Evolutionary conservation across 805 yeast species (phyloP), one percentile per base, ranked within the genome.

Genomic region (Yarrowia phangngaensis): DNA sequence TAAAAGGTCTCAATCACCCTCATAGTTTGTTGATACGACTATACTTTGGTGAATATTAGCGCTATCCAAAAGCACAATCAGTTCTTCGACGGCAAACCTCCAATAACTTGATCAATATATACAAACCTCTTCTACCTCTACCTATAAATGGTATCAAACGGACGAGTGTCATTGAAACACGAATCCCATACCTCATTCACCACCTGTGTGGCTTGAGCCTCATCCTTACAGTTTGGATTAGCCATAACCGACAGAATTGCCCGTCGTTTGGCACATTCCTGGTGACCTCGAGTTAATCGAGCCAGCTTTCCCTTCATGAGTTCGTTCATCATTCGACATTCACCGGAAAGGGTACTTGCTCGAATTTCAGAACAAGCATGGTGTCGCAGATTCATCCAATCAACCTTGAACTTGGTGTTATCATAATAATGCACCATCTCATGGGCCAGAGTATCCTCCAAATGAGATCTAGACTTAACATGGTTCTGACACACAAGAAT

Each of bases 331-430:
- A 90, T 79, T 20, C 97, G 75, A 66, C 98, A 92, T 62, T 92
- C 98, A 6, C 98, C 98, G 61, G 95, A 83, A 16, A 92, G 71
- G 56, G 87, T 81, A 8, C 94, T 82, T 0, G 98, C 98, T 52
- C 98, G 73, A 45, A 92, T 86, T 54, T 92, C 98, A 1, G 97
- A 82, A 64, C 98, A 92, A 0, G 98, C 98, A 62, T 90, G 97
- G 61, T 92, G 98, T 59, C 79, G 77, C 60, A 92, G 69, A 64
- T 90, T 78, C 50, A 73, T 60, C 83, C 95, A 84, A 64, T 92
- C 86, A 2, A 92, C 88, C 49, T 86, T 71, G 70, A 92, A 92
- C 64, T 87, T 82, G 55, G 85, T 70, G 60, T 88, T 81, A 66
- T 92, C 98, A 65, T 86, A 92, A 54, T 88, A 92, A 65, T 92